A percentile compares a stretch with the other conserved stretches of the same genome.
Evolutionary conservation across 805 yeast species (phyloP).

Genomic region (Ogataea trehalophila): DNA sequence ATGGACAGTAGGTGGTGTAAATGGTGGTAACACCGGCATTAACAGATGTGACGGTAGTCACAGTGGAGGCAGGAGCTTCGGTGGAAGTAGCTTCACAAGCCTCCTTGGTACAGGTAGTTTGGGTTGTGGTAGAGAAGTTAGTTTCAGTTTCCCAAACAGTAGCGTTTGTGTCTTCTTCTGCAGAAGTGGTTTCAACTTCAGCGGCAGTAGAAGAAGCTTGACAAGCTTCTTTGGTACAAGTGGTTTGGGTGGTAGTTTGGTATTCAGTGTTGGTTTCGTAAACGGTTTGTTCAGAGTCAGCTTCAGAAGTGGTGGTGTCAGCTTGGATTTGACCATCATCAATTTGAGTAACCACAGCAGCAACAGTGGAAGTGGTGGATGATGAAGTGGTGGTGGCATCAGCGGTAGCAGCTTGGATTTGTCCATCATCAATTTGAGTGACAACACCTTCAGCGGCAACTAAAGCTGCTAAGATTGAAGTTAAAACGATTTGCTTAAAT

Average conservation of each 20-base stretch:
- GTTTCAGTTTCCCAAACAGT: neutral
- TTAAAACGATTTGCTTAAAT: conserved; percentile 16
- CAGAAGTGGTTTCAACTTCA: neutral
- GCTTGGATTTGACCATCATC: conserved; percentile 21
- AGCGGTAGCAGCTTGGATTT: conserved; percentile 4
- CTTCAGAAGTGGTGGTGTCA: conserved; percentile 1
- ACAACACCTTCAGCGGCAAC: conserved; percentile 13
- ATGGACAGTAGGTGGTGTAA: conserved; percentile 22
- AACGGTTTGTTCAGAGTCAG: neutral
- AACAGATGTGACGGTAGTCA: conserved; percentile 1
- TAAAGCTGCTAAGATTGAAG: conserved; percentile 13
- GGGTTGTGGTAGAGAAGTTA: neutral
- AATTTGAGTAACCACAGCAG: conserved; percentile 13
- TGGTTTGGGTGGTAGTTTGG: neutral
- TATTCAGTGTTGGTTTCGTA: neutral
- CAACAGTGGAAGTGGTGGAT: conserved; percentile 4
- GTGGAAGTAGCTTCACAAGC: conserved; percentile 10
- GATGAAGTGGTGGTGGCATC: conserved; percentile 3
- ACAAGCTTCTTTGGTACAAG: conserved; percentile 1
- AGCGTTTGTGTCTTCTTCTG: neutral
- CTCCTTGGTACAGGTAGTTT: conserved; percentile 1
- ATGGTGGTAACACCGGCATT: conserved; percentile 13
- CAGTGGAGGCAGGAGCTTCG: conserved; percentile 8
- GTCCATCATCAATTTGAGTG: conserved; percentile 22
- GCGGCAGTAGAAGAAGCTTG: conserved; percentile 11